These are phyloP conservation scores for Stereocaulon alpinum DNA, from an alignment of 495 filamentous ascomycete genomes.

Conservation along the genomic window DNA sequence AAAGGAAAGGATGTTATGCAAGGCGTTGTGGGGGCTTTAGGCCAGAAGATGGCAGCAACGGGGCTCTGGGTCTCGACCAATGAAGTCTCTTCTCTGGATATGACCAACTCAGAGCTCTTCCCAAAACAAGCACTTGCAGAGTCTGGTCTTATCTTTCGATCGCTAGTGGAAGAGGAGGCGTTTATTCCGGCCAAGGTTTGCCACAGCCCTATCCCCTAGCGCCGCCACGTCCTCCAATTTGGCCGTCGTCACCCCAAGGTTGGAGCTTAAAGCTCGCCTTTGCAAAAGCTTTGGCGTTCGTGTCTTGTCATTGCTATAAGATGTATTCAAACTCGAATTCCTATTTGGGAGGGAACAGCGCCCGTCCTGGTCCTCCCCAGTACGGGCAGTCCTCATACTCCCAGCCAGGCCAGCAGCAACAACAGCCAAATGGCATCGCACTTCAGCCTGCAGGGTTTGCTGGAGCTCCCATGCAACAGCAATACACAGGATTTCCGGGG, in stretches of 20 bases:
- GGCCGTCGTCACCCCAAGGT: conserved; percentile 1
- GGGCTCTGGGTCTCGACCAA: no score
- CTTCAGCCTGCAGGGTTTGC: conserved; percentile 44
- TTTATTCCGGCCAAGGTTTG: not conserved
- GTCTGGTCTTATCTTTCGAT: no score
- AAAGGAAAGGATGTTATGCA: no score
- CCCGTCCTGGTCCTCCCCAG: conserved; percentile 60
- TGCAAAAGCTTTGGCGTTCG: not conserved
- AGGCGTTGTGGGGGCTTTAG: no score
- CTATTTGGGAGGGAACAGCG: conserved; percentile 66
- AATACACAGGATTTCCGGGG: conserved; percentile 43
- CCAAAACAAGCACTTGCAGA: no score
- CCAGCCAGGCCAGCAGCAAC: conserved; percentile 49
- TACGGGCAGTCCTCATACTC: conserved; percentile 43
- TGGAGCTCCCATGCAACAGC: conserved; percentile 31
- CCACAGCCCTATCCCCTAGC: not conserved
- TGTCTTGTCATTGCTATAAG: not conserved
- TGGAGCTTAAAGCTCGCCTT: not conserved
- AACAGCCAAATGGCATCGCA: conserved; percentile 31
- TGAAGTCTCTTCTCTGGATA: no score
- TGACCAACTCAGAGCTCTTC: no score
- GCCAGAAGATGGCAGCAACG: no score
- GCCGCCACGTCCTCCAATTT: not conserved
- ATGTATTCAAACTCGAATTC: conserved; percentile 84
- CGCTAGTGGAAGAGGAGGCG: not conserved